Base-by-base conservation (phyloP, 495 filamentous ascomycete genomes). In the Penicillium coprophilum region DNA sequence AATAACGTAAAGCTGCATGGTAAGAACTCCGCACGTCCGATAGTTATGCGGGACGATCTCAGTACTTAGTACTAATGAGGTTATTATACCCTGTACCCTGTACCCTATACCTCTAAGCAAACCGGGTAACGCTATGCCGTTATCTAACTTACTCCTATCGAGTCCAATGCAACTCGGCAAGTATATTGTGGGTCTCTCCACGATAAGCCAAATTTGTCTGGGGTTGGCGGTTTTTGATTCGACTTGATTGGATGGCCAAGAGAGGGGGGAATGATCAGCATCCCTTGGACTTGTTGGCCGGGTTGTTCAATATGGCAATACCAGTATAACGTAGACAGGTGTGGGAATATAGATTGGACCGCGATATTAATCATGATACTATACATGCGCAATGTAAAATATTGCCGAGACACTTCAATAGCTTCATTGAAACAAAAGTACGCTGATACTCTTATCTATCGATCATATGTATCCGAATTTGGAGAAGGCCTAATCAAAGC, bases 251-350 rank as follows among this genome's bases (percentile, higher is more conserved):
- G 61, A 13, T 41, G 15, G 4, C 7, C 12, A 9, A 31, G 41
- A 57, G 54, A 59, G 61, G 61, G 61, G 60, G 60, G 60, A 52
- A 55, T 57, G 60, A 63, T 66, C 64, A 61, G 58, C 28, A 13
- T 21, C 9, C 21, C 27, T 5, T 34, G 30, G 28, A 13, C 11
- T 3, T 46, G 41, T 13, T 21, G 19, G n/a, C n/a, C n/a, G n/a
- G n/a, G n/a, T n/a, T n/a, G n/a, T n/a, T n/a, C n/a, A n/a, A n/a
- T n/a, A n/a, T n/a, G n/a, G n/a, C n/a, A n/a, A n/a, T n/a, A n/a
- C n/a, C n/a, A n/a, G n/a, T n/a, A n/a, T n/a, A n/a, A n/a, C n/a
- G n/a, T n/a, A n/a, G n/a, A n/a, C n/a, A n/a, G n/a, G n/a, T n/a
- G n/a, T n/a, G n/a, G n/a, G n/a, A n/a, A n/a, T n/a, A n/a, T n/a